Evolutionary conservation across 805 yeast genomes (phyloP).

Genomic region (Cyberlindnera misumaiensis): DNA sequence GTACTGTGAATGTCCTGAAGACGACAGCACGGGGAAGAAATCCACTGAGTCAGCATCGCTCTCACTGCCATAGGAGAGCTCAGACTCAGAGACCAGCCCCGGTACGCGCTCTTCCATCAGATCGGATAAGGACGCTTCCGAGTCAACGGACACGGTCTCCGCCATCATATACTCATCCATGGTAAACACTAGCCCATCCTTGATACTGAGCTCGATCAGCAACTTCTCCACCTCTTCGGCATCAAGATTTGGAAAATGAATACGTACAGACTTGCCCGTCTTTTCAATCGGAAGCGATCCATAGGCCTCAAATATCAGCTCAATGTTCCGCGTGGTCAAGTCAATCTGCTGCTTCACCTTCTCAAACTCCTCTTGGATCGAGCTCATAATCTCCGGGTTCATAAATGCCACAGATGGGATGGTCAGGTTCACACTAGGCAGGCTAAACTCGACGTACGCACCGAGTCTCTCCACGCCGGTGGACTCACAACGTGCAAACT

Average conservation of each 20-base stretch:
- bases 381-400: slow-evolving; percentile 36
- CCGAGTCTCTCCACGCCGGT: slow-evolving; percentile 29
- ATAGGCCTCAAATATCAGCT: slow-evolving; percentile 40
- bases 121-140: slow-evolving; percentile 6
- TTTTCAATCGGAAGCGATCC: slow-evolving; percentile 62
- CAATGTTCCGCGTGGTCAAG: slow-evolving; percentile 37
- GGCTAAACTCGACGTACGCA: slow-evolving; percentile 50
- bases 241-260: slow-evolving; percentile 71
- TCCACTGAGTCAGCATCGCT: slow-evolving; percentile 5
- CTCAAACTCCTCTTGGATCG: slow-evolving; percentile 30
- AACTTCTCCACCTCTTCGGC: slow-evolving; percentile 47
- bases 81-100: slow-evolving; percentile 14
- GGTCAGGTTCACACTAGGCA: slow-evolving; percentile 31
- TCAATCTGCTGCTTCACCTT: slow-evolving; percentile 35
- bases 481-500: slow-evolving; percentile 30
- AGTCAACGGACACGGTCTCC: not conserved
- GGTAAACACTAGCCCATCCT: slow-evolving; percentile 44
- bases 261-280: slow-evolving; percentile 37
- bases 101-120: slow-evolving; percentile 16
- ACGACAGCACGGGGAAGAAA: slow-evolving; percentile 12
- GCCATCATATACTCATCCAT: slow-evolving; percentile 1
- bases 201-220: slow-evolving; percentile 52
- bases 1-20: slow-evolving; percentile 4
- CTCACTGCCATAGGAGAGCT: slow-evolving; percentile 5
- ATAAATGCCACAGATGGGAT: slow-evolving; percentile 37